Evolutionary conservation across 305 asterid species (phyloP).

Genomic region (Fraxinus ornus): DNA sequence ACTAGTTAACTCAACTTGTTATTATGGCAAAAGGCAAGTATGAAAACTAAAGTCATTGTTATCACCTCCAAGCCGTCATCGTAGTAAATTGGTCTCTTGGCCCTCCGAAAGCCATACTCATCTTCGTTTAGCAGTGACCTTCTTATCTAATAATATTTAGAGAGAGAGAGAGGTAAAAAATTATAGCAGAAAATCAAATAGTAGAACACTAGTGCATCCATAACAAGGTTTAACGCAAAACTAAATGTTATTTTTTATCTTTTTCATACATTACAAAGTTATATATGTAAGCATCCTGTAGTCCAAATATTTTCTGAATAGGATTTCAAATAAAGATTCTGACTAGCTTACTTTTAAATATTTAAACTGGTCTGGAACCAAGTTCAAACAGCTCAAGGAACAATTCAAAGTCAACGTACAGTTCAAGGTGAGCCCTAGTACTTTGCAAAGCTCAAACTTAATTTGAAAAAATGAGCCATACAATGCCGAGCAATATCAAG

Average conservation of each 20-base stretch:
- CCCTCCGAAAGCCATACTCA: constrained; percentile 71
- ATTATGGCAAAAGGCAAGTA: constrained; percentile 8
- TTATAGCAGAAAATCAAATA: constrained; percentile 4
- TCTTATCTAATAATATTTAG: constrained; percentile 48
- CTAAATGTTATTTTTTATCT: background rate
- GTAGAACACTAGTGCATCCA: background rate
- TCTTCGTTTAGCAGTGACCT: constrained; percentile 76
- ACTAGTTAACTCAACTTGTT: background rate
- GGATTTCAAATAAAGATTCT: background rate
- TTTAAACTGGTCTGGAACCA: background rate
- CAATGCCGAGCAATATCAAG: background rate
- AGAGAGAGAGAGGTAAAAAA: constrained; percentile 8
- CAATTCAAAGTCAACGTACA: background rate
- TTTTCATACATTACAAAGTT: background rate
- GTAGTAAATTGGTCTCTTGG: constrained; percentile 67
- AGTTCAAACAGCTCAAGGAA: background rate
- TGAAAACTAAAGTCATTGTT: constrained; percentile 7
- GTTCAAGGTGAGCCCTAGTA: background rate
- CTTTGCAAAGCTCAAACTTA: background rate
- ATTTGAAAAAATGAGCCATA: background rate
- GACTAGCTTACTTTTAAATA: background rate
- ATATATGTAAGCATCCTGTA: background rate
- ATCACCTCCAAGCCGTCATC: constrained; percentile 81
- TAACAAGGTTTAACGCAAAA: background rate
- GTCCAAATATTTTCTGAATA: background rate